Base-by-base conservation (phyloP, 2,329 filamentous ascomycete species). In the Calonectria pteridis region DNA sequence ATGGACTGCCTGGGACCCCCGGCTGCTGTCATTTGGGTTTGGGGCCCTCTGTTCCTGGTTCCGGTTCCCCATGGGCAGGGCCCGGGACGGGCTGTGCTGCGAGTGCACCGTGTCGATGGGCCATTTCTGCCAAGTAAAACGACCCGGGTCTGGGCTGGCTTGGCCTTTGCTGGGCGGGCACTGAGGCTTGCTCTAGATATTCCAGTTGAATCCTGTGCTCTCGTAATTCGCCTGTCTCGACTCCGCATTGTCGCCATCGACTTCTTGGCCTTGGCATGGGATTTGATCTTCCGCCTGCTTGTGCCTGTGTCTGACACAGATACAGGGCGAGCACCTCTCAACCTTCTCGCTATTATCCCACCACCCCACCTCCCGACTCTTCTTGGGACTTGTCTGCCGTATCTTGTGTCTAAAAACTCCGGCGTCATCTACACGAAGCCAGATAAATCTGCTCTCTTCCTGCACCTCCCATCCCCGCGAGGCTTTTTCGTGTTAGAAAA, bases 21-120 rank as follows among this genome's bases (percentile, higher is more conserved):
- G 40, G 59, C 40, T 59, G 55, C 55, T 62, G 55, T 62, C 55
- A 62, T 62, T 64, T 64, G 59, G 59, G 59, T 64, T 64, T 64
- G 59, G 59, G 33, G 4, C 29, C 40, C n/a, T 64, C 28, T 49
- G 59, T 64, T 64, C 59, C 59, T 64, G 59, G 59, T 64, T 64
- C 59, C 59, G 59, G 59, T 64, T 64, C 59, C 59, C 59, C 59
- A 64, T 49, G 55, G 55, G 55, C 55, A 62, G 55, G 55, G 55
- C 55, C 35, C 55, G 55, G 31, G 55, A 62, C 55, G 55, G 55
- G 33, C 35, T 37, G 55, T 62, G 55, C 35, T 62, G 55, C 14
- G 55, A 40, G 55, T 20, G 33, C 55, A 40, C 55, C 33, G 55
- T 62, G 55, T 26, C 23, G n/a, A 40, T 40, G 33, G 33, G 33